These are phyloP conservation scores for Trichoderma sp. DNA, from an alignment of 2,329 filamentous ascomycete species.

Conservation along the genomic window DNA sequence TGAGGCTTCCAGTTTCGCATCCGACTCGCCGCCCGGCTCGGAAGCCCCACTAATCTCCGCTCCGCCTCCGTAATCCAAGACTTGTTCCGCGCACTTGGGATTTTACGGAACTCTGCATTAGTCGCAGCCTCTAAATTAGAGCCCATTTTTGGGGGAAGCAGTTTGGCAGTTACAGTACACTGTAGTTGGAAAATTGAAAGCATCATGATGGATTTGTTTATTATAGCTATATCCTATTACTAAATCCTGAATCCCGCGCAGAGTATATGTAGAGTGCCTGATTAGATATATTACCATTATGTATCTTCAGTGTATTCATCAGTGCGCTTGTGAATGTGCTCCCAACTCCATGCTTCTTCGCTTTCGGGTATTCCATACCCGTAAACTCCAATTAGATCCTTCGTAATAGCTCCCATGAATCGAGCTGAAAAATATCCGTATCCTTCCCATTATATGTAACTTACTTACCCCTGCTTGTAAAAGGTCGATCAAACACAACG, in stretches of 20 bases:
- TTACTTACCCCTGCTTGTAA: background rate
- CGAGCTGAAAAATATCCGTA: background rate
- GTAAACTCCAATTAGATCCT: background rate
- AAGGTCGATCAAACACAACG: background rate
- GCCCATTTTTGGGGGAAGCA: background rate
- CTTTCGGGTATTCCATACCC: background rate
- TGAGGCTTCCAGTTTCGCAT: background rate
- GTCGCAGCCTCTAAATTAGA: background rate
- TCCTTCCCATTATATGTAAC: background rate
- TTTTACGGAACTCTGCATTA: background rate
- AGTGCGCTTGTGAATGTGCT: background rate
- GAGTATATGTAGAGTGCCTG: background rate
- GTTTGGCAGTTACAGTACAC: background rate
- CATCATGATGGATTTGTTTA: background rate
- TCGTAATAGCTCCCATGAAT: background rate
- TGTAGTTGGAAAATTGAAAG: background rate
- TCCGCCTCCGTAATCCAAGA: background rate
- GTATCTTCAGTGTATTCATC: background rate
- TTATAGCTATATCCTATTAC: background rate
- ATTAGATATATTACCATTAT: background rate
- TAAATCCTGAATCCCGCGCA: background rate
- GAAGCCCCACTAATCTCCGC: slow-evolving; percentile 10
- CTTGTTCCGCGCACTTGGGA: background rate
- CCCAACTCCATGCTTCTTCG: background rate
- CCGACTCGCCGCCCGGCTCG: background rate